phyloP scores from a whole-genome alignment of 2,329 filamentous ascomycete species.

The Gaeumannomyces sp. region DNA sequence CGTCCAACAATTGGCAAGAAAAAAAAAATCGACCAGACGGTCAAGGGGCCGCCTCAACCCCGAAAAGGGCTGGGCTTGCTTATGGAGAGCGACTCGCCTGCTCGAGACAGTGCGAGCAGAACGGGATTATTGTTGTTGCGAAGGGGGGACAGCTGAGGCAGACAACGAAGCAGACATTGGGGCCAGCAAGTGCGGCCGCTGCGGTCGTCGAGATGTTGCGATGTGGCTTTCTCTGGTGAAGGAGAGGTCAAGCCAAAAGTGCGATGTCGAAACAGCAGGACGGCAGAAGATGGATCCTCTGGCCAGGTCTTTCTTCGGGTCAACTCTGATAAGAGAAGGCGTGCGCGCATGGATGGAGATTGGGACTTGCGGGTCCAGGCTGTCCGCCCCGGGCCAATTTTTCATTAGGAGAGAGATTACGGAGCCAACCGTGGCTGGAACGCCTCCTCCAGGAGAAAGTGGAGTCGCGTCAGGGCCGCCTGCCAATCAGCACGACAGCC shows the following conservation, averaged over 20 bases:
- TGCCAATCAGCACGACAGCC: neutral
- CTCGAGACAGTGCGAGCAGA: neutral
- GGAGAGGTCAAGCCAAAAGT: neutral
- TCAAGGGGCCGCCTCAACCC: constrained; percentile 1
- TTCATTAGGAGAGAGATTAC: constrained; percentile 3
- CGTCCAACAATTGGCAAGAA: neutral
- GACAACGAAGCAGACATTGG: neutral
- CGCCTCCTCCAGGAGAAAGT: neutral
- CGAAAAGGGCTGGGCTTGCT: neutral
- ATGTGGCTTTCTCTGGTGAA: neutral
- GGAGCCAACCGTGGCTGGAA: constrained; percentile 2
- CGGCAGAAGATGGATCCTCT: neutral
- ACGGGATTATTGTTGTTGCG: neutral
- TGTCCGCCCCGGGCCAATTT: neutral
- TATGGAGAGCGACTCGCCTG: neutral
- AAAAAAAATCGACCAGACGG: constrained; percentile 8
- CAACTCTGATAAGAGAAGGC: neutral
- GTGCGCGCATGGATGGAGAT: neutral
- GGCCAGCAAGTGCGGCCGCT: neutral
- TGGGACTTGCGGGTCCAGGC: neutral
- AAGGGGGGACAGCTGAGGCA: neutral
- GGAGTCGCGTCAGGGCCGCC: too few species aligned
- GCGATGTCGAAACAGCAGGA: neutral
- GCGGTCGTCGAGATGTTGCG: constrained; percentile 2
- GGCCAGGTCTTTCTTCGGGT: neutral